Conservation (phyloP, 2,329 filamentous ascomycete species). For the Claviceps purpurea region DNA sequence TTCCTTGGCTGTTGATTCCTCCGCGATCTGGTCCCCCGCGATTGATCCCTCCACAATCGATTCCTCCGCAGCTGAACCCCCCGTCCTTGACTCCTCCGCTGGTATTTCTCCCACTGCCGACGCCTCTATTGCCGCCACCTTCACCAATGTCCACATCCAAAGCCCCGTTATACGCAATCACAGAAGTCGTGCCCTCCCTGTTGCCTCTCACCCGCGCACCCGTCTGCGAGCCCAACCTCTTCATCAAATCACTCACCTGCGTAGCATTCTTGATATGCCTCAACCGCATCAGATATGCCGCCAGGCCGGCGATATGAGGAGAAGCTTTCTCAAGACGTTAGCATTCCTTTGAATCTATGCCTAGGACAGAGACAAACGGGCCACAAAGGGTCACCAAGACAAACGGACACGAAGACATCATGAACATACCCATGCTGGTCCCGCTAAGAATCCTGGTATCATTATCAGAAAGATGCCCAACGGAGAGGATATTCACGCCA, state of each 20-base stretch:
- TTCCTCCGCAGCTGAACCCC: background rate
- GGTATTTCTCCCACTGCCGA: background rate
- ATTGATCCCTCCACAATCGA: background rate
- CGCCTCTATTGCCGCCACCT: constrained; percentile 4
- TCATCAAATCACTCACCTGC: constrained; percentile 33
- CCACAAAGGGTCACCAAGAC: too few relatives aligned
- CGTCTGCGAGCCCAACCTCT: constrained; percentile 34
- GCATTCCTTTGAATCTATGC: background rate
- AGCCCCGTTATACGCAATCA: constrained; percentile 45
- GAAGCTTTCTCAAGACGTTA: constrained; percentile 28
- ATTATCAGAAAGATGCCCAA: constrained; percentile 35
- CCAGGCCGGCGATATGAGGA: constrained; percentile 54
- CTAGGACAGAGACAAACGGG: background rate
- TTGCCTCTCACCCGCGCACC: constrained; percentile 32
- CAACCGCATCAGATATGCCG: constrained; percentile 51
- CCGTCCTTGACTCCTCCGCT: background rate
- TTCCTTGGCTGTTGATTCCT: background rate
- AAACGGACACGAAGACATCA: background rate
- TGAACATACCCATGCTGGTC: constrained; percentile 39
- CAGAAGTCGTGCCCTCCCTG: constrained; percentile 28
- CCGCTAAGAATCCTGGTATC: constrained; percentile 34
- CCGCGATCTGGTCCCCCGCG: too few relatives aligned
- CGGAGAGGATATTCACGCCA: constrained; percentile 39
- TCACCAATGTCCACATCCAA: background rate
- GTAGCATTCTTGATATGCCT: constrained; percentile 30